Evolutionary conservation across 1,139 yeast species (phyloP).

Genomic region (Scheffersomyces insectosa): DNA sequence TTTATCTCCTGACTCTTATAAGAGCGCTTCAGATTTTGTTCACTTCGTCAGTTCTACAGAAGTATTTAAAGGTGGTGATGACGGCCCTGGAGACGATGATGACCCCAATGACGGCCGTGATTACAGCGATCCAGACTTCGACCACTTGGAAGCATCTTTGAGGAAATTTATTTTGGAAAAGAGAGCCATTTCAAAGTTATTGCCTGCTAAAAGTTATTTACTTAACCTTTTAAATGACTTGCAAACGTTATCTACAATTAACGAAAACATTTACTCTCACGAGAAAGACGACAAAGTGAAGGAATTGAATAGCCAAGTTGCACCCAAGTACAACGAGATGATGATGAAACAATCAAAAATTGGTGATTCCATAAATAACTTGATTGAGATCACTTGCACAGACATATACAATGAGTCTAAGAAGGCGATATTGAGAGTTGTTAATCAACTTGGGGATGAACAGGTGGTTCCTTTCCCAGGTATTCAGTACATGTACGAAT

Average conservation of each 20-base stretch:
- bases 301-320: slow-evolving; percentile 51
- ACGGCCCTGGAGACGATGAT: slow-evolving; percentile 32
- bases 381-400: slow-evolving; percentile 63
- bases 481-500: slow-evolving; percentile 63
- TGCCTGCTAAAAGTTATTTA: slow-evolving; percentile 89
- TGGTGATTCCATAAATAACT: slow-evolving; percentile 58
- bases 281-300: slow-evolving; percentile 47
- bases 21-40: slow-evolving; percentile 85
- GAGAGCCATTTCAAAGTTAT: slow-evolving; percentile 81
- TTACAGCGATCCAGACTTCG: slow-evolving; percentile 63
- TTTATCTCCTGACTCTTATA: slow-evolving; percentile 88
- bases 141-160: slow-evolving; percentile 77
- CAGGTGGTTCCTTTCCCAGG: slow-evolving; percentile 63
- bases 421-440: slow-evolving; percentile 50
- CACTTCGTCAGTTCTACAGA: slow-evolving; percentile 81
- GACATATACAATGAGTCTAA: slow-evolving; percentile 64
- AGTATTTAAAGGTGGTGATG: slow-evolving; percentile 30
- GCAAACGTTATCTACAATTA: slow-evolving; percentile 56
- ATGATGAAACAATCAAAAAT: slow-evolving; percentile 54
- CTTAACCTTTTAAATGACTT: slow-evolving; percentile 70
- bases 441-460: slow-evolving; percentile 57
- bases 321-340: slow-evolving; percentile 64
- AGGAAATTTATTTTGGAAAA: slow-evolving; percentile 87
- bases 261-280: slow-evolving; percentile 53
- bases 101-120: slow-evolving; percentile 16